Evolutionary conservation across 1,284 basidiomycete species (phyloP), one percentile per base, ranked within the genome.

Genomic region (Agaricales sp.): DNA sequence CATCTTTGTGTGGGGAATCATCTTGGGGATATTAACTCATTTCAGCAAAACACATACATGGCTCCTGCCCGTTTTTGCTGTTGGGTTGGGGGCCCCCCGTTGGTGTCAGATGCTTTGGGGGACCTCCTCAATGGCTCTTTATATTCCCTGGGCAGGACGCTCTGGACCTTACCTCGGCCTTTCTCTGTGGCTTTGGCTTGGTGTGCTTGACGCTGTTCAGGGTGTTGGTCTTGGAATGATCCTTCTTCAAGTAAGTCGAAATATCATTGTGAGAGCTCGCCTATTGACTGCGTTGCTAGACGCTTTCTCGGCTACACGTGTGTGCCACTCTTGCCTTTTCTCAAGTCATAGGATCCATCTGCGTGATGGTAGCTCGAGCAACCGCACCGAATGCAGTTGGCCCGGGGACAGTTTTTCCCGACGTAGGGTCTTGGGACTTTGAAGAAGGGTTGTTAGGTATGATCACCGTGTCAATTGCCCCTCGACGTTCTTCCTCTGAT

Each of bases 21-120:
- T 89, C 65, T 70, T 95, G 63, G 63, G 75, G 49, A 68, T 91
- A 48, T 71, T 95, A 59, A 94, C 88, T 14, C 75, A 83, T 58
- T 82, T 92, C 66, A 88, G 87, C 59, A 94, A 92, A 67, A 88
- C 87, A 3, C 92, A 95, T 62, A 93, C 92, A 11, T 95, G 92
- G 92, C 70, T 95, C 14, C 68, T 95, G 45, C 90, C 92, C 50
- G 88, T 95, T 14, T 95, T 95, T 58, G 92, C 92, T 6, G 90
- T 95, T 50, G 92, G 92, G 59, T 75, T 95, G 47, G 92, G 91
- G 49, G 88, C 89, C 26, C 92, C 92, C 13, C 69, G 89, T 58
- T 95, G 92, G 92, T 94, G 91, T 71, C 91, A 85, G 77, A 90
- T 88, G 77, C 62, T 91, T 25, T 91, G 87, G 87, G 87, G 88